Base-by-base conservation (phyloP, 345 rosid species). In the Trapa incisa region DNA sequence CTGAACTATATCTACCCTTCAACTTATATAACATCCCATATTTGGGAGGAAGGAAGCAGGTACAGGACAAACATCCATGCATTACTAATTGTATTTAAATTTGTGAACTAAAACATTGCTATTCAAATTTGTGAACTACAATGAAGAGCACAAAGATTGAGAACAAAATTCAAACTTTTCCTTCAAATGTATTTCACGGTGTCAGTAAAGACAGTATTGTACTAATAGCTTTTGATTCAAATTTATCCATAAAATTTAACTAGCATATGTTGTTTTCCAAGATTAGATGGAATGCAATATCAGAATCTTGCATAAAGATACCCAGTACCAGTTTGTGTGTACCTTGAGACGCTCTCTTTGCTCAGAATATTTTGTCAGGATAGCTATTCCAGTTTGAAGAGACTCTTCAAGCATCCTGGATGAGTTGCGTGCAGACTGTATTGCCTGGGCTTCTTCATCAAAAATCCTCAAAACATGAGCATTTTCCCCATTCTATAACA, bases 301-400 rank as follows among this genome's bases (percentile, higher is more conserved):
- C 6, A 29, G 37, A 16, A 32, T 58, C 10, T 32, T 33, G 37
- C 3, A 11, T 3, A 35, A 33, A 58, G 16, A 58, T 58, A 11
- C n/a, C 14, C 14, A 37, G 4, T 36, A 13, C 4, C 42, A 39
- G 56, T 43, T 69, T 2, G 45, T 3, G 42, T 39, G 58, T 81
- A 91, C 98, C 97, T 93, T 93, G 68, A 93, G 74, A 61, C 84
- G 96, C 64, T 93, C 96, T 68, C 97, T 83, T 80, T 93, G 98
- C 74, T 94, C 91, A 1, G 97, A 82, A 75, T 94, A 91, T 66
- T 87, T 94, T 56, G 89, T 68, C 63, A 94, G 95, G 57, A 90
- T 87, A 33, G 96, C 92, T 36, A 89, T 77, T 56, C 96, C 99
- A 22, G 88, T 86, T 6, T 89, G 78, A 72, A 76, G 84, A 0